phyloP scores from a whole-genome alignment of 2,329 filamentous ascomycete species.

The Penicillium sp. region DNA sequence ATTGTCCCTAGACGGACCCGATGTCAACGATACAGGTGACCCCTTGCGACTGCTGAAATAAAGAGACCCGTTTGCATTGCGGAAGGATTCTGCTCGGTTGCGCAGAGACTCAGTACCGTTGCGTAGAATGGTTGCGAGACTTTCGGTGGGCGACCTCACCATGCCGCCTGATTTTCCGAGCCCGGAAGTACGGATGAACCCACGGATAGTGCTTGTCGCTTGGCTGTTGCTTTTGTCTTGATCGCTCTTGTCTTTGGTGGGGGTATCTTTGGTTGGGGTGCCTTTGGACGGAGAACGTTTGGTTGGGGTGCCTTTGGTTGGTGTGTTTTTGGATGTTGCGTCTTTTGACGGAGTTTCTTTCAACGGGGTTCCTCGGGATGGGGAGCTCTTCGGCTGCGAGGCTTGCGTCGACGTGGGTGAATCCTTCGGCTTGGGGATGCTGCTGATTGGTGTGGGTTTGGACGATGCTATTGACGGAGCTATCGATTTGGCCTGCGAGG shows the following conservation, averaged over 20 bases:
- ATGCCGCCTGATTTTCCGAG: slow-evolving; percentile 32
- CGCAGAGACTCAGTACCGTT: slow-evolving; percentile 29
- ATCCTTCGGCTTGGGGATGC: slow-evolving; percentile 18
- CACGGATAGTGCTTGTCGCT: slow-evolving; percentile 35
- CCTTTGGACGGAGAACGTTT: background rate
- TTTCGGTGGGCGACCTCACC: slow-evolving; percentile 33
- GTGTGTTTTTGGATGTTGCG: background rate
- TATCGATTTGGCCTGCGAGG: slow-evolving; percentile 29
- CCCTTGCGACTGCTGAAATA: slow-evolving; percentile 19
- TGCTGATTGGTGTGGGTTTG: slow-evolving; percentile 18
- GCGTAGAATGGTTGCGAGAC: slow-evolving; percentile 23
- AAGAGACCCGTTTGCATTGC: slow-evolving; percentile 20
- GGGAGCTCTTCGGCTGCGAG: slow-evolving; percentile 4
- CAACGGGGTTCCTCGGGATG: too few species aligned
- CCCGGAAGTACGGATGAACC: slow-evolving; percentile 42
- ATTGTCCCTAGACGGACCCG: slow-evolving; percentile 23
- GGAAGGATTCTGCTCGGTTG: slow-evolving; percentile 26
- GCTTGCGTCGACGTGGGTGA: slow-evolving; percentile 8
- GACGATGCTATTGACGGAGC: slow-evolving; percentile 26
- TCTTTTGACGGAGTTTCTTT: slow-evolving; percentile 3
- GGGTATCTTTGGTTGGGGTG: background rate
- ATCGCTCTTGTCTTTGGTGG: slow-evolving; percentile 5
- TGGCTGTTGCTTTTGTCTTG: slow-evolving; percentile 13
- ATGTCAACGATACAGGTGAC: slow-evolving; percentile 16
- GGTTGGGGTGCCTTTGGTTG: background rate